Conservation (phyloP, 1,139 yeast genomes). For the Ogataea hybrid region DNA sequence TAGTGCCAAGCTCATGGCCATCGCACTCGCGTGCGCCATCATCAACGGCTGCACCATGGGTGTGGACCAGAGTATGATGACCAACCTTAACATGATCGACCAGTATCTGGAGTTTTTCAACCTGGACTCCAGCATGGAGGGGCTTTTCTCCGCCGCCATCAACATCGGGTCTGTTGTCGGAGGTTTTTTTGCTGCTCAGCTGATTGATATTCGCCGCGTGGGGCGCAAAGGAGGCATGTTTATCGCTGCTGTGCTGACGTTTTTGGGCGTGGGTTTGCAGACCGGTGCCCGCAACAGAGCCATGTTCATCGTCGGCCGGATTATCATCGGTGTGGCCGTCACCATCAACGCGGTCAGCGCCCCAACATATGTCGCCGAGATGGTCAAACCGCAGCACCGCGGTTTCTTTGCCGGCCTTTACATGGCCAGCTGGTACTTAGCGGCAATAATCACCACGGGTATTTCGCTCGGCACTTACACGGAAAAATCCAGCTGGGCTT, state of each 20-base stretch:
- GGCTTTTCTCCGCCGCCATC: no score
- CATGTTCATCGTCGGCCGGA: constrained; percentile 39
- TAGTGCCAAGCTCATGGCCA: no score
- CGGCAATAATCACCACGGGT: constrained; percentile 48
- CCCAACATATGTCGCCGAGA: constrained; percentile 42
- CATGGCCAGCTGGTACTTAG: constrained; percentile 44
- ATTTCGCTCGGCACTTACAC: constrained; percentile 44
- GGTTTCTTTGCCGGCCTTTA: constrained; percentile 40
- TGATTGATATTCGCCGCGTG: no score
- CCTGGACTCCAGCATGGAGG: no score
- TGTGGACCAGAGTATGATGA: no score
- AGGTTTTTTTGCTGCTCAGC: no score
- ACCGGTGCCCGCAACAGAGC: constrained; percentile 40
- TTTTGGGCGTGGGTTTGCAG: constrained; percentile 43
- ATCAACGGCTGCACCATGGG: no score
- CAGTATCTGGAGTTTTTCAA: no score
- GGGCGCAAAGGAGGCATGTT: constrained; percentile 39
- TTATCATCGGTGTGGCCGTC: constrained; percentile 42
- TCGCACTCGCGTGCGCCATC: no score
- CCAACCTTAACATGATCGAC: no score
- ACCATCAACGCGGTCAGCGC: constrained; percentile 37
- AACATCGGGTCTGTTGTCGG: no score
- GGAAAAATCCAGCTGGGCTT: constrained; percentile 33
- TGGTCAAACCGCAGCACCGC: constrained; percentile 41
- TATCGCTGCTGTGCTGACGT: constrained; percentile 31